phyloP scores from a whole-genome alignment of 805 yeast species.

The Metschnikowia peoriensis region DNA sequence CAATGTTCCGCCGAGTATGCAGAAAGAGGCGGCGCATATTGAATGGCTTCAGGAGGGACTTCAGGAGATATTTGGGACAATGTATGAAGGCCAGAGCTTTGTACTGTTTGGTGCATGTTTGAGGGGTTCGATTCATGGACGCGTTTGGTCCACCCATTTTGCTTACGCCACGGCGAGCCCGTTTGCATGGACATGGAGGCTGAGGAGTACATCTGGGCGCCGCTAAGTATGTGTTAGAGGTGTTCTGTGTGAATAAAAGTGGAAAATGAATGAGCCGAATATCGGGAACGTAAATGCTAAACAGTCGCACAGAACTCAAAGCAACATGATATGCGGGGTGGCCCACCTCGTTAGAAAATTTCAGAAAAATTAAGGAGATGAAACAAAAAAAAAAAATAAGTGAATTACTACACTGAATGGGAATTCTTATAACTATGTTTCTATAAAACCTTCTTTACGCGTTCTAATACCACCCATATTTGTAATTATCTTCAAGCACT shows the following conservation, averaged over 20 bases:
- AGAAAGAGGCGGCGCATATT: slow-evolving; percentile 51
- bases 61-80: slow-evolving; percentile 13
- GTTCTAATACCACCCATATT: no score
- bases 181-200: slow-evolving; percentile 1
- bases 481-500: no score
- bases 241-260: neutral
- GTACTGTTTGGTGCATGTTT: neutral
- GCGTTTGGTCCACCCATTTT: slow-evolving; percentile 12
- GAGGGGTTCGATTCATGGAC: slow-evolving; percentile 11
- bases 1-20: slow-evolving; percentile 50
- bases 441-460: no score
- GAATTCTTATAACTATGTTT: no score
- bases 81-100: slow-evolving; percentile 8
- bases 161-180: slow-evolving; percentile 11
- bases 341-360: no score
- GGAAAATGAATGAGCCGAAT: neutral
- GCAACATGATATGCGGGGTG: neutral
- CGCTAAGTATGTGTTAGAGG: neutral
- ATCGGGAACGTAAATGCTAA: neutral
- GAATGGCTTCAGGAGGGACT: slow-evolving; percentile 15
- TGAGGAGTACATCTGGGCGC: slow-evolving; percentile 6
- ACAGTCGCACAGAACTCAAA: neutral
- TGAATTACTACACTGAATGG: no score
- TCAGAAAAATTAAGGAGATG: no score
- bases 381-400: no score